Percentiles rank a stretch among this genome's conserved stretches.
phyloP scores from a whole-genome alignment of 2,329 filamentous ascomycete genomes.

The Diatrype stigma region DNA sequence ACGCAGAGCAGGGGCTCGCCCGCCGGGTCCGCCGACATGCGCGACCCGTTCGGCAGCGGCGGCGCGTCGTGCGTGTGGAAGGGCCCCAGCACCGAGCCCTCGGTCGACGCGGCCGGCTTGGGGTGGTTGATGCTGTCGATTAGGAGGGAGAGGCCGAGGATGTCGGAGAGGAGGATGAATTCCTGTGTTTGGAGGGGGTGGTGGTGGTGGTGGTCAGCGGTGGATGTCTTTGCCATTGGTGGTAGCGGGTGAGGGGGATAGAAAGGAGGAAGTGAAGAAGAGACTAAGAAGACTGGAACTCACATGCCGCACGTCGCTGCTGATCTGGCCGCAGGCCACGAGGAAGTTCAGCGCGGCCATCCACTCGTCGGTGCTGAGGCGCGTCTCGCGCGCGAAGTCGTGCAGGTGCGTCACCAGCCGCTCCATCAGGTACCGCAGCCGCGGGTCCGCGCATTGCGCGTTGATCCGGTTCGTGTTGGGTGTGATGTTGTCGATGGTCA shows the following conservation, averaged over 20 bases:
- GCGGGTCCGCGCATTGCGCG: constrained; percentile 59
- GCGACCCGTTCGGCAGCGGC: constrained; percentile 47
- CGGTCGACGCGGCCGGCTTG: constrained; percentile 65
- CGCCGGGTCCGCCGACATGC: constrained; percentile 64
- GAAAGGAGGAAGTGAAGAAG: too few species aligned
- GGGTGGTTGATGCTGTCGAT: constrained; percentile 83
- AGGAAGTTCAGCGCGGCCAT: constrained; percentile 70
- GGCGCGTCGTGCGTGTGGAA: constrained; percentile 80
- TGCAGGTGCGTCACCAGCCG: constrained; percentile 73
- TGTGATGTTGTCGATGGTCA: constrained; percentile 77
- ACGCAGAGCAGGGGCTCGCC: constrained; percentile 69
- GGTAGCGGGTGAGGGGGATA: too few species aligned
- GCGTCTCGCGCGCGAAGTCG: constrained; percentile 76
- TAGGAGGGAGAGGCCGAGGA: constrained; percentile 73
- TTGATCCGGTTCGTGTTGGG: constrained; percentile 73
- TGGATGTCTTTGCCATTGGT: too few species aligned
- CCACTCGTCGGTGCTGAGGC: constrained; percentile 74
- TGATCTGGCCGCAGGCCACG: constrained; percentile 68
- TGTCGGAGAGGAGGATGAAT: constrained; percentile 78
- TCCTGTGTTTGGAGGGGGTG: constrained; percentile 43
- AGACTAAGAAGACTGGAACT: constrained; percentile 14
- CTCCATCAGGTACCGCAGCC: constrained; percentile 69
- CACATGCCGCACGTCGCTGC: constrained; percentile 68
- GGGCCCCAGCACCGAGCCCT: constrained; percentile 76
- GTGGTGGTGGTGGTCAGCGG: too few species aligned